phyloP scores from a whole-genome alignment of 371 early-diverging fungal species.

The Mucor mucedo region DNA sequence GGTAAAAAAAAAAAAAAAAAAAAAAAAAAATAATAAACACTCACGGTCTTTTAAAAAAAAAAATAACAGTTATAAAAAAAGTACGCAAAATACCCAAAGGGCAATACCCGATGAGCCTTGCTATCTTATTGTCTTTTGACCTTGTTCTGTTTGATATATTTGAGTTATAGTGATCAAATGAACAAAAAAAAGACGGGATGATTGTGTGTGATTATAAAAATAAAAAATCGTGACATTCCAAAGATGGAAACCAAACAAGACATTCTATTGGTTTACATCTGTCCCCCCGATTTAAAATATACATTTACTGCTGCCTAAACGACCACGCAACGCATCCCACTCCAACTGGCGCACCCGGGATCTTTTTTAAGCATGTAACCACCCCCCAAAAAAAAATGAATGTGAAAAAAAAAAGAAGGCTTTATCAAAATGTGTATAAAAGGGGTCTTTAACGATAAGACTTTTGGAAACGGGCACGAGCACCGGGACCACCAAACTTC shows the following conservation, averaged over 20 bases:
- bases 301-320: no score
- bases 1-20: slow-evolving; percentile 7
- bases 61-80: not conserved
- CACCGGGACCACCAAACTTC: slow-evolving; percentile 99
- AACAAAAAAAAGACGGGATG: no score
- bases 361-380: no score
- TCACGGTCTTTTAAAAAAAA: not conserved
- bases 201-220: no score
- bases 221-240: slow-evolving; percentile 17
- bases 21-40: not conserved
- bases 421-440: not conserved
- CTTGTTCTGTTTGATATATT: no score
- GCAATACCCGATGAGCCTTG: no score
- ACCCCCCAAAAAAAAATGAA: no score
- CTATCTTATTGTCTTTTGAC: no score
- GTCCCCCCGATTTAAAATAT: not conserved
- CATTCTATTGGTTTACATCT: not conserved
- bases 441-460: slow-evolving; percentile 84
- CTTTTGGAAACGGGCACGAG: slow-evolving; percentile 99
- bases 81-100: no score
- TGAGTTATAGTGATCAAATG: no score
- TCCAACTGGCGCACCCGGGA: no score
- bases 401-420: not conserved
- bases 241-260: slow-evolving; percentile 13
- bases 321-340: not conserved